Base-by-base conservation (phyloP, 1,284 basidiomycete genomes). In the Ceratobasidium sp. region DNA sequence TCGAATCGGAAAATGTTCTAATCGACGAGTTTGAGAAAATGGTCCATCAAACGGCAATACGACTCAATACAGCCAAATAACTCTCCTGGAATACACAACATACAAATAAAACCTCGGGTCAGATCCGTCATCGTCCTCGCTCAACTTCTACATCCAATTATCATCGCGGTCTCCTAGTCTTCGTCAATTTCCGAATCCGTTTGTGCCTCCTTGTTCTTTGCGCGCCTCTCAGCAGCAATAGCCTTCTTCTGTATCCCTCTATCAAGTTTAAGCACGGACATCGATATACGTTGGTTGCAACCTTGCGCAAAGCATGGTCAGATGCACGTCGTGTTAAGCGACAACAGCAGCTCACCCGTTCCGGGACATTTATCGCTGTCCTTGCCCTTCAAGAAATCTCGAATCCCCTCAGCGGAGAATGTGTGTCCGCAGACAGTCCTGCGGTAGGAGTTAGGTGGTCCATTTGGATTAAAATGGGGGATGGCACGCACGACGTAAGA, bases 391-490 rank as follows among this genome's bases (percentile, higher is more conserved):
- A 94, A 87, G 81, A 89, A 90, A 1, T 89, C 88, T 57, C 83
- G 83, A 78, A 95, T 91, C 0, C 92, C 89, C 20, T 84, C 87
- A 41, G 85, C 87, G 10, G 92, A 93, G 85, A 92, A 95, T 1
- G 92, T 93, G 82, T 95, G 94, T 0, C 88, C 86, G 82, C 94
- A 95, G 35, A 89, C 81, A 69, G 83, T 83, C 44, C 93, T 95
- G 44, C 14, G 46, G n/a, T 41, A 8, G 3, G 54, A 38, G 52
- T 71, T 57, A 62, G 54, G n/a, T 70, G 69, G 75, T 12, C 6
- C 41, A 33, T 16, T 44, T 20, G 44, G 79, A 46, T 20, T 78
- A 23, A 33, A 77, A 33, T 27, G 18, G 71, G 65, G 62, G 54
- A 54, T 38, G 54, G 55, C 8, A 87, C 91, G 70, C 84, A 94